Evolutionary conservation across 176 grass and related monocot genomes (phyloP).

Genomic region (Cenchrus purpureus): DNA sequence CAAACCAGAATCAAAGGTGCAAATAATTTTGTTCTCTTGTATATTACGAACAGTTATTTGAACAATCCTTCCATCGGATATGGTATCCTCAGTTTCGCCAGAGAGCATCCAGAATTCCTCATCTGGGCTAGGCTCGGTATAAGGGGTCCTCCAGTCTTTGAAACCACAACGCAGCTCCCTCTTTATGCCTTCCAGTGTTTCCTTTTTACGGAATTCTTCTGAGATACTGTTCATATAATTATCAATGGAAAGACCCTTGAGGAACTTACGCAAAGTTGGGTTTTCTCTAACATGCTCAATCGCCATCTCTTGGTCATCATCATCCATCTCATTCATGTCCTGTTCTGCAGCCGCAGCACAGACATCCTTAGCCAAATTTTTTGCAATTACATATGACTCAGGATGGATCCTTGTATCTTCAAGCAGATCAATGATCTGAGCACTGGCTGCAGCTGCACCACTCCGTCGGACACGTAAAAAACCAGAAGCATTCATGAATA

Average conservation of each 20-base stretch:
- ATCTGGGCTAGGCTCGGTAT: conserved; percentile 71
- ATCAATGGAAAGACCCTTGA: conserved; percentile 40
- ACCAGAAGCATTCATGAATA: conserved; percentile 84
- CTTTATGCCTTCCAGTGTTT: conserved; percentile 66
- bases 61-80: conserved; percentile 96
- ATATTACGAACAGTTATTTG: conserved; percentile 84
- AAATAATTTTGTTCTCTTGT: conserved; percentile 82
- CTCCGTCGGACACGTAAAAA: conserved; percentile 87
- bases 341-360: conserved; percentile 48
- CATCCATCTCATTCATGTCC: conserved; percentile 78
- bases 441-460: conserved; percentile 75
- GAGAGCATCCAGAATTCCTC: conserved; percentile 96
- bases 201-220: conserved; percentile 59
- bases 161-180: conserved; percentile 69
- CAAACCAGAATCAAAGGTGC: conserved; percentile 94
- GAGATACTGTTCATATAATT: conserved; percentile 75
- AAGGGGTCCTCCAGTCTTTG: conserved; percentile 64
- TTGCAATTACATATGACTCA: conserved; percentile 88
- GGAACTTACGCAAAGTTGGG: conserved; percentile 6
- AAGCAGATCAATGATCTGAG: conserved; percentile 85
- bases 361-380: conserved; percentile 88
- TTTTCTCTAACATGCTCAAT: conserved; percentile 82
- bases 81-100: conserved; percentile 92
- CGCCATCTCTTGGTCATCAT: conserved; percentile 84
- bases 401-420: conserved; percentile 99